phyloP scores from a whole-genome alignment of 192 early-diverging fungal species.

The Entomortierella parvispora region DNA sequence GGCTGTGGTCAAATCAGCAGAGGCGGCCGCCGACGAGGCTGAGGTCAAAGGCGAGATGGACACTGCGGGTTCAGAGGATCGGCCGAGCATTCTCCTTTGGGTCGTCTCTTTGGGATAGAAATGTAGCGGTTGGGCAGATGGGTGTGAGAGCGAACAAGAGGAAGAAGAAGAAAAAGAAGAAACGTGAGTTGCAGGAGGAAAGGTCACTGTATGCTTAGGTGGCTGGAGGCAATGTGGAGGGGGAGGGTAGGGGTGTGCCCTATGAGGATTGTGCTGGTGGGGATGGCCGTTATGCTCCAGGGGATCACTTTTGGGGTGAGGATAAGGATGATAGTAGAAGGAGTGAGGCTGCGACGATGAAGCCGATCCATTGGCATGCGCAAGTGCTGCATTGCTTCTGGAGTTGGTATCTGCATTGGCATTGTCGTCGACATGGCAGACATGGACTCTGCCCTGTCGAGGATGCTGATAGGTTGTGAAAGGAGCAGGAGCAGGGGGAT shows the following conservation, averaged over 20 bases:
- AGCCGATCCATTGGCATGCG: too few relatives aligned
- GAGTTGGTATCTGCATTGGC: too few relatives aligned
- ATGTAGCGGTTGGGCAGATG: background rate
- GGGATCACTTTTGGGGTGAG: too few relatives aligned
- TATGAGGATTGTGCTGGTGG: background rate
- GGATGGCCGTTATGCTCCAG: background rate
- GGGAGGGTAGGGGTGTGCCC: background rate
- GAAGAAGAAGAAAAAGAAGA: background rate
- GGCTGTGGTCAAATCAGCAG: background rate
- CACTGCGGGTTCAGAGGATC: background rate
- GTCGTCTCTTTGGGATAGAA: background rate
- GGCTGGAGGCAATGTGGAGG: slow-evolving; percentile 1
- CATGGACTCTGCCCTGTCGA: too few relatives aligned
- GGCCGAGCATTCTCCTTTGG: background rate
- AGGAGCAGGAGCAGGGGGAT: too few relatives aligned
- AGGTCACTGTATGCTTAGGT: background rate
- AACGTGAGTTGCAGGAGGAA: slow-evolving; percentile 6
- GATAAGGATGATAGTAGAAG: too few relatives aligned
- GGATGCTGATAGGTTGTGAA: too few relatives aligned
- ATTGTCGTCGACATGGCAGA: too few relatives aligned
- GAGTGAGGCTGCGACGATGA: too few relatives aligned
- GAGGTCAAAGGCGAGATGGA: background rate
- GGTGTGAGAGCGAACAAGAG: slow-evolving; percentile 9
- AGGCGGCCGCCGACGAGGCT: background rate
- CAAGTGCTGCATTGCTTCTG: too few relatives aligned